These are phyloP conservation scores for Piper longum DNA, from an alignment of 164 flowering plant species.

Conservation along the genomic window DNA sequence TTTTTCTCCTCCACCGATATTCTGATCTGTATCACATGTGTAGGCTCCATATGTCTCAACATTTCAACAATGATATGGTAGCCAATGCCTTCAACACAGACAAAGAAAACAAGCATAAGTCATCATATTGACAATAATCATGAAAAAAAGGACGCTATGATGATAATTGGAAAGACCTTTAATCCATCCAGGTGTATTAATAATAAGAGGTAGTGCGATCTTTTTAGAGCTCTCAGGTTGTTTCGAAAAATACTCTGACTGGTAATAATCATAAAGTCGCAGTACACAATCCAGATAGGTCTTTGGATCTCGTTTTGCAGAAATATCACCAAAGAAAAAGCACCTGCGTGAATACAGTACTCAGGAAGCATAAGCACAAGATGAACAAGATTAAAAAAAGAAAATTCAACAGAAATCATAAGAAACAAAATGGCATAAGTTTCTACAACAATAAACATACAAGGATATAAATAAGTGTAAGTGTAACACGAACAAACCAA, in stretches of 20 bases:
- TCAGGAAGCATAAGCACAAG: no score
- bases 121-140: neutral
- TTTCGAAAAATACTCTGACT: constrained; percentile 18
- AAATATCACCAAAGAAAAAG: constrained; percentile 73
- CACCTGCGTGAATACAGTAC: constrained; percentile 28
- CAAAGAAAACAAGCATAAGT: neutral
- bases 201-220: constrained; percentile 52
- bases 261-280: constrained; percentile 52
- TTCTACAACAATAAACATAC: no score
- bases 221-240: constrained; percentile 16
- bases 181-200: constrained; percentile 95
- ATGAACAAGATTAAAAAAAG: no score
- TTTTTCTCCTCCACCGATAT: constrained; percentile 51
- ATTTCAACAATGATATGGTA: constrained; percentile 65
- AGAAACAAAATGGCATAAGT: no score
- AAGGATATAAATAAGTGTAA: no score
- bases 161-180: constrained; percentile 34
- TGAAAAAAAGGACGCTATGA: neutral
- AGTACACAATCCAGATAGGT: constrained; percentile 35
- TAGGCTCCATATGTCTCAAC: constrained; percentile 55
- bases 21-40: constrained; percentile 80
- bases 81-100: constrained; percentile 42
- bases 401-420: no score
- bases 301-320: constrained; percentile 73
- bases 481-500: no score